A percentile compares a stretch with the other conserved stretches of the same genome.
Conservation (phyloP, 140 eudicot genomes). For the Bidens hawaiensis region DNA sequence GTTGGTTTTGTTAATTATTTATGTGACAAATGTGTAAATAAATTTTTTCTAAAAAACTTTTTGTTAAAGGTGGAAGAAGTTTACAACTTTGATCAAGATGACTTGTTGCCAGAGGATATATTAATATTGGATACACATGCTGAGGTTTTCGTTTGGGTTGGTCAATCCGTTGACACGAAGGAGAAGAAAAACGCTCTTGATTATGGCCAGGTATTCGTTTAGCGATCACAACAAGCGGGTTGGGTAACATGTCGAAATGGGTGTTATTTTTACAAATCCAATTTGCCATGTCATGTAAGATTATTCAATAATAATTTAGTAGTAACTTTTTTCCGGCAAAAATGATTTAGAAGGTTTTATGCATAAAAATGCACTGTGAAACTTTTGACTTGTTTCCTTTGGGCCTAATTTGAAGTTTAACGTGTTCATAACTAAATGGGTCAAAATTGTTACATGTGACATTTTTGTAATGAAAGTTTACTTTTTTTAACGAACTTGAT, state of each 20-base stretch:
- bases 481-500: slow-evolving; percentile 3
- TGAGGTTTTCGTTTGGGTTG: slow-evolving; percentile 93
- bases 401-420: neutral
- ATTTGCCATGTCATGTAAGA: too few relatives aligned
- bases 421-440: neutral
- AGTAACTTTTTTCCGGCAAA: neutral
- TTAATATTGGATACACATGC: slow-evolving; percentile 91
- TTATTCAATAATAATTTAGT: neutral
- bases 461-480: neutral
- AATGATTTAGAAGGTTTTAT: neutral
- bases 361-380: neutral
- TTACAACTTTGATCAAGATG: slow-evolving; percentile 96
- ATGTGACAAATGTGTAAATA: slow-evolving; percentile 13
- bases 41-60: neutral
- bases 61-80: slow-evolving; percentile 71
- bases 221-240: neutral
- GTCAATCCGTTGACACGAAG: slow-evolving; percentile 74
- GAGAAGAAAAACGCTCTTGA: slow-evolving; percentile 87
- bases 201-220: slow-evolving; percentile 65
- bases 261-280: neutral
- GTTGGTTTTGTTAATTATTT: neutral
- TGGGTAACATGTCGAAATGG: neutral
- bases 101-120: slow-evolving; percentile 89
- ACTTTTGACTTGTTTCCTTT: neutral
- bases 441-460: neutral